phyloP scores from a whole-genome alignment of 768 basidiomycete genomes.

The Chalciporus chontae region DNA sequence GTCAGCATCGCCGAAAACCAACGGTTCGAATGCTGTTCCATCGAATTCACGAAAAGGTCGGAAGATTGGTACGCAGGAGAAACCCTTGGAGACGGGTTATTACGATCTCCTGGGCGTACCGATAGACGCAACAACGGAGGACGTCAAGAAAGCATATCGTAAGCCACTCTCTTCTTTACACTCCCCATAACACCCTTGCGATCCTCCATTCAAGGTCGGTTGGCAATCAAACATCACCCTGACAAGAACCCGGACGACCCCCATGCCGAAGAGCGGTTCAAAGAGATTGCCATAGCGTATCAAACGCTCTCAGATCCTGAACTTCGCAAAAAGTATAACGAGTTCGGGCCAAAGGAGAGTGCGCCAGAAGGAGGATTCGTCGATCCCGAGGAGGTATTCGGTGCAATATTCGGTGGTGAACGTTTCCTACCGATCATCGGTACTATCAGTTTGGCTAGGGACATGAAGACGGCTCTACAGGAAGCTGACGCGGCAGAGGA shows the following conservation, averaged over 20 bases:
- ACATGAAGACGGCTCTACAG: slow-evolving; percentile 91
- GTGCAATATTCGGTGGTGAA: slow-evolving; percentile 88
- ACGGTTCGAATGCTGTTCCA: slow-evolving; percentile 19
- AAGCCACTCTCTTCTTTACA: not conserved
- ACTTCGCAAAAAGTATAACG: slow-evolving; percentile 84
- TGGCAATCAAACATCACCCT: slow-evolving; percentile 89
- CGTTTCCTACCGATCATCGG: slow-evolving; percentile 86
- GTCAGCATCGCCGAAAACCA: slow-evolving; percentile 14
- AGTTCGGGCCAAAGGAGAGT: slow-evolving; percentile 83
- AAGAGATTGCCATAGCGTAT: slow-evolving; percentile 86
- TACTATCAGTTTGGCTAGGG: slow-evolving; percentile 78
- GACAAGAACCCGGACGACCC: slow-evolving; percentile 93
- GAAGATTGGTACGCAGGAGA: slow-evolving; percentile 86
- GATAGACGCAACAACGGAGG: slow-evolving; percentile 72
- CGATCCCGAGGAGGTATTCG: slow-evolving; percentile 80
- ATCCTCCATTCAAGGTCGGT: slow-evolving; percentile 47
- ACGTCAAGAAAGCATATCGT: slow-evolving; percentile 92
- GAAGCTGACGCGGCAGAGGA: slow-evolving; percentile 73
- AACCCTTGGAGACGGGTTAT: slow-evolving; percentile 86
- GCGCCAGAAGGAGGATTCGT: slow-evolving; percentile 81
- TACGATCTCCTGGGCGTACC: slow-evolving; percentile 82
- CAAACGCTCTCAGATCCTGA: slow-evolving; percentile 78
- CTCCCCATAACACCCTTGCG: no score
- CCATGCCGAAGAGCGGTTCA: slow-evolving; percentile 81
- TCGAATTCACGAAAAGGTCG: slow-evolving; percentile 45